These are phyloP conservation scores for Capsicum chinense DNA, from an alignment of 257 asterid genomes.

Conservation along the genomic window DNA sequence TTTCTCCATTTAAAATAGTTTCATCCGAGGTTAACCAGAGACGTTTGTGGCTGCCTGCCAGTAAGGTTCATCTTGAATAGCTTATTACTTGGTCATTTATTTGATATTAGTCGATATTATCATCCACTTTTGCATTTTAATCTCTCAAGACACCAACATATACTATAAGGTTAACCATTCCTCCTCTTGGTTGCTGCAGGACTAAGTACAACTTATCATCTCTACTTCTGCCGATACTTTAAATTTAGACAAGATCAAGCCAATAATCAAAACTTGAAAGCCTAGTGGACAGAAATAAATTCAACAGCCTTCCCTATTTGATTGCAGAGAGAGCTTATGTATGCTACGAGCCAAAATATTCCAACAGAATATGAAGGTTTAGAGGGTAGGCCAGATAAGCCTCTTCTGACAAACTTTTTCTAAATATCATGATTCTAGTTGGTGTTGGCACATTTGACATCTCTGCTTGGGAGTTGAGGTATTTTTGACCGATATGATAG, in stretches of 20 bases:
- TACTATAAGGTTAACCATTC: conserved; percentile 39
- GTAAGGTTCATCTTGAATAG: conserved; percentile 57
- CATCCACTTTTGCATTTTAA: conserved; percentile 11
- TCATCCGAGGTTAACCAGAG: conserved; percentile 58
- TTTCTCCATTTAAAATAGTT: conserved; percentile 63
- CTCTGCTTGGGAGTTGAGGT: conserved; percentile 50
- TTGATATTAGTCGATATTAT: background rate
- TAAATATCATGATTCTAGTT: conserved; percentile 73
- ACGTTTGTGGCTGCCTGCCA: conserved; percentile 84
- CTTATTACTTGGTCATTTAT: background rate
- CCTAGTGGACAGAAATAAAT: conserved; percentile 55
- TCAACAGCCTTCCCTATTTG: conserved; percentile 58
- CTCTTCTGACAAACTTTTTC: conserved; percentile 85
- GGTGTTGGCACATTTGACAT: conserved; percentile 78
- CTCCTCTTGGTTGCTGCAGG: conserved; percentile 74
- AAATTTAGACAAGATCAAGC: conserved; percentile 65
- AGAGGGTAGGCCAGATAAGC: conserved; percentile 97
- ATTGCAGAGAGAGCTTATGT: conserved; percentile 91
- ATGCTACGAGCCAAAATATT: conserved; percentile 78
- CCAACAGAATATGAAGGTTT: conserved; percentile 83
- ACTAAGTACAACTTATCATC: conserved; percentile 66
- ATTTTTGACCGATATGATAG: conserved; percentile 45
- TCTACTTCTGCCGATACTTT: conserved; percentile 55
- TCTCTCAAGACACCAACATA: background rate
- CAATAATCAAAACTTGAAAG: conserved; percentile 53